Conservation (phyloP, 305 asterid genomes). For the Galium porrigens region DNA sequence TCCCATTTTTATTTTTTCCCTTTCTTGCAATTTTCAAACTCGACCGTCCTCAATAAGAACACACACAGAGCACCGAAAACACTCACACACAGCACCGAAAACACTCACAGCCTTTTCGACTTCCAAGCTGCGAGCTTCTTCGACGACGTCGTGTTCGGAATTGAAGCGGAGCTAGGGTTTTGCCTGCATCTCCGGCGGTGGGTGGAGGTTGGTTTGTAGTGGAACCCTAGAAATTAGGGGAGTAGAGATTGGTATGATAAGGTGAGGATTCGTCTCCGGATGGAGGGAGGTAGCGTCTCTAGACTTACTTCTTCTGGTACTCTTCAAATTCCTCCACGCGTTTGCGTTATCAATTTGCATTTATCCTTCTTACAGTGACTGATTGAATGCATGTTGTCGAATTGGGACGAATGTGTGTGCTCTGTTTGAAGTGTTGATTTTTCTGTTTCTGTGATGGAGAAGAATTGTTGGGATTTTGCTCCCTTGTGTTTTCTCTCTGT, state of each 20-base stretch:
- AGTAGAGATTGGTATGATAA: conserved; percentile 34
- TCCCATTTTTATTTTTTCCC: conserved; percentile 10
- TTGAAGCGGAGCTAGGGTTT: conserved; percentile 21
- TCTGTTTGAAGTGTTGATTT: background rate
- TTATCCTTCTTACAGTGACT: background rate
- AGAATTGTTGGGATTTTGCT: background rate
- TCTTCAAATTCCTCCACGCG: conserved; percentile 46
- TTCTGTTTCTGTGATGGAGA: background rate
- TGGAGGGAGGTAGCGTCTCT: conserved; percentile 99
- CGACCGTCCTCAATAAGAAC: conserved; percentile 11
- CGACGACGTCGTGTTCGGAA: conserved; percentile 15
- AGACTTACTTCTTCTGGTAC: conserved; percentile 92
- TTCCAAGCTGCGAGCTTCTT: background rate
- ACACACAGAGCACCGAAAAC: background rate
- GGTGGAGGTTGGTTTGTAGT: conserved; percentile 4
- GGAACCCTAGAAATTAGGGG: conserved; percentile 30
- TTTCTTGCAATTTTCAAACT: conserved; percentile 12
- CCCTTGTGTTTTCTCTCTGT: background rate
- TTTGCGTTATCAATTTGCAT: background rate
- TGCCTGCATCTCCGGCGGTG: background rate
- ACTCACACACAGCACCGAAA: conserved; percentile 16
- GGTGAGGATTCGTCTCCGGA: conserved; percentile 77
- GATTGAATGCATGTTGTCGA: background rate
- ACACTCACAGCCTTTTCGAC: background rate
- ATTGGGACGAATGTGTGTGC: background rate